Evolutionary conservation across 2,329 filamentous ascomycete genomes (phyloP), one percentile per base, ranked within the genome.

Genomic region (Hawksworthiomyces lignivorus): DNA sequence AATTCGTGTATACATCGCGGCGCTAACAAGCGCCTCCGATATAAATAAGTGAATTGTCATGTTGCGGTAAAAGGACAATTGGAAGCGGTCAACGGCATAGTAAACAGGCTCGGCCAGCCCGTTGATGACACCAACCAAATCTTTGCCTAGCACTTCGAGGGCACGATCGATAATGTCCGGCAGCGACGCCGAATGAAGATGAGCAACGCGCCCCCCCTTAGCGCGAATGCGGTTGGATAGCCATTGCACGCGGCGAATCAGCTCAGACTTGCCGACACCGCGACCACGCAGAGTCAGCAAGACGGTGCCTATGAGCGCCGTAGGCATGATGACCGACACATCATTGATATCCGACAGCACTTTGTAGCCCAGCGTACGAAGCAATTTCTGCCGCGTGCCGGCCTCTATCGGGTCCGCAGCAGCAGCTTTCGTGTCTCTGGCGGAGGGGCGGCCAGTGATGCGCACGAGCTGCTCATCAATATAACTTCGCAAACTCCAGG

Each of bases 41-140:
- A 98, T 92, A 61, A 98, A 98, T 5, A 98, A 75, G 58, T 98
- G 92, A 48, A 98, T 98, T 0, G 90, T 96, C 92, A 97, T 97
- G 62, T 98, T 98, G 39, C 92, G 82, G 64, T 98, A 98, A 62
- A 98, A 98, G 0, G 88, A 95, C 9, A 98, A 75, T 58, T 98
- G 92, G 68, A 98, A 98, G 40, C 88, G 77, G 60, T 98, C 92
- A 29, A 96, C 88, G 5, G 92, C 92, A 55, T 87, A 95, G 62
- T 87, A 97, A 0, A 92, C 97, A 15, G 87, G 86, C 59, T 98
- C 92, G 0, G 85, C 84, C 5, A 98, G 66, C 1, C 82, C 87
- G 28, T 82, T 75, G 0, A 94, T 73, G 5, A 82, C 69, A 5
- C 89, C 87, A 0, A 98, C 88, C 2, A 98, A 73, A 38, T 92